phyloP scores from a whole-genome alignment of 345 rosid species.

The Pugionium cornutum region DNA sequence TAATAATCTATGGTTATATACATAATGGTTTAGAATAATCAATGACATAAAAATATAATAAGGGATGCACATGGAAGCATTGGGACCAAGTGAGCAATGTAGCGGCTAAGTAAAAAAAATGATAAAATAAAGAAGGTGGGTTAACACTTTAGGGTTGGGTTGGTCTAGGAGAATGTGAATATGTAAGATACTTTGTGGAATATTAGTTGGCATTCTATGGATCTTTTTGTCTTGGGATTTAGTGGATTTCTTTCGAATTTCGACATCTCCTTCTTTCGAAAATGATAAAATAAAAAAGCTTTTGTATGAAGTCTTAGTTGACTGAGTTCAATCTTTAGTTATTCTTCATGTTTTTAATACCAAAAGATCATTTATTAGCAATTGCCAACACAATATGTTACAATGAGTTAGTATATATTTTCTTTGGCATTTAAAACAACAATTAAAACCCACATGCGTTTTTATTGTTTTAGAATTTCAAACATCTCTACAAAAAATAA shows the following conservation, averaged over 20 bases:
- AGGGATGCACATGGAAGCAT: conserved; percentile 22
- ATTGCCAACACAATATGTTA: neutral
- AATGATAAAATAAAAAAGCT: too few relatives aligned
- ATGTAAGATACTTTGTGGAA: conserved; percentile 32
- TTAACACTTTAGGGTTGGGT: conserved; percentile 44
- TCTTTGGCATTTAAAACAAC: neutral
- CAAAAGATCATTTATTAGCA: neutral
- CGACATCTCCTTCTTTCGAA: neutral
- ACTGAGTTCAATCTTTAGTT: too few relatives aligned
- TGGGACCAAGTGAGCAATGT: conserved; percentile 29
- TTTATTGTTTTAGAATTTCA: too few relatives aligned
- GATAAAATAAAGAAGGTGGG: conserved; percentile 30
- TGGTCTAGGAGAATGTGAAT: conserved; percentile 41
- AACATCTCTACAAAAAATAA: too few relatives aligned
- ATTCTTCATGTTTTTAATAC: too few relatives aligned
- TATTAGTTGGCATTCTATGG: conserved; percentile 61
- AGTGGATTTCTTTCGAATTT: conserved; percentile 51
- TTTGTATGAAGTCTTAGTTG: too few relatives aligned
- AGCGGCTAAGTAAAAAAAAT: conserved; percentile 23
- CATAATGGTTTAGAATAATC: neutral
- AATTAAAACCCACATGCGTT: neutral
- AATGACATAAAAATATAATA: conserved; percentile 1
- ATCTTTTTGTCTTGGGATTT: conserved; percentile 52
- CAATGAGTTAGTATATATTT: neutral
- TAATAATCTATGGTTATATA: too few relatives aligned